A percentile compares a stretch with the other conserved stretches of the same genome.
These are phyloP conservation scores for Arachnomyces sp. DNA, from an alignment of 2,329 filamentous ascomycete species.

Conservation along the genomic window DNA sequence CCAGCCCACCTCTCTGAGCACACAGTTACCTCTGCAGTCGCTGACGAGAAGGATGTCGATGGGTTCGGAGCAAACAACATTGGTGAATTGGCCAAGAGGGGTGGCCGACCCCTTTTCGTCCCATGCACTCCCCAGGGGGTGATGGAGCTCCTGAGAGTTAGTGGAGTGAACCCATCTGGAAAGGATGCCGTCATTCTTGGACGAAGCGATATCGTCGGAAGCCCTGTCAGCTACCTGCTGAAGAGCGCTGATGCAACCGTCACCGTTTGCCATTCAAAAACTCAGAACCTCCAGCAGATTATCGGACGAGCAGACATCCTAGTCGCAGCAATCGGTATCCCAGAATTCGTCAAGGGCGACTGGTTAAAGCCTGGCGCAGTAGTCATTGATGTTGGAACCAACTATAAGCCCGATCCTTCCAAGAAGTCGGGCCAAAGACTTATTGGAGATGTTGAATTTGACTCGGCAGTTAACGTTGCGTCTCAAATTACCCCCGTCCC, in stretches of 20 bases:
- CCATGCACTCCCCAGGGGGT: constrained; percentile 97
- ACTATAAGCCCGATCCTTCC: constrained; percentile 79
- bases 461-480: constrained; percentile 72
- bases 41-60: constrained; percentile 94
- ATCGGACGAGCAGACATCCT: constrained; percentile 82
- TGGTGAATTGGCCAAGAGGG: constrained; percentile 91
- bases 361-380: constrained; percentile 94
- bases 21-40: constrained; percentile 77
- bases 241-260: constrained; percentile 96
- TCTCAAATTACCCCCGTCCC: constrained; percentile 94
- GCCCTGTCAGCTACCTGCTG: constrained; percentile 89
- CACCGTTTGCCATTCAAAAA: constrained; percentile 90
- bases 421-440: constrained; percentile 90
- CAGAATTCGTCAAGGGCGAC: constrained; percentile 83
- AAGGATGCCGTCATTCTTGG: constrained; percentile 94
- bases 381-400: constrained; percentile 95
- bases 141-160: constrained; percentile 81
- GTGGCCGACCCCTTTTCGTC: constrained; percentile 78
- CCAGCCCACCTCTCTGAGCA: constrained; percentile 88
- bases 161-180: constrained; percentile 71
- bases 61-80: constrained; percentile 93
- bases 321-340: constrained; percentile 81
- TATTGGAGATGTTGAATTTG: constrained; percentile 91
- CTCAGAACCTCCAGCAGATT: constrained; percentile 60
- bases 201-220: constrained; percentile 93